These are phyloP conservation scores for Clausena lansium DNA, from an alignment of 345 rosid genomes.

Conservation along the genomic window DNA sequence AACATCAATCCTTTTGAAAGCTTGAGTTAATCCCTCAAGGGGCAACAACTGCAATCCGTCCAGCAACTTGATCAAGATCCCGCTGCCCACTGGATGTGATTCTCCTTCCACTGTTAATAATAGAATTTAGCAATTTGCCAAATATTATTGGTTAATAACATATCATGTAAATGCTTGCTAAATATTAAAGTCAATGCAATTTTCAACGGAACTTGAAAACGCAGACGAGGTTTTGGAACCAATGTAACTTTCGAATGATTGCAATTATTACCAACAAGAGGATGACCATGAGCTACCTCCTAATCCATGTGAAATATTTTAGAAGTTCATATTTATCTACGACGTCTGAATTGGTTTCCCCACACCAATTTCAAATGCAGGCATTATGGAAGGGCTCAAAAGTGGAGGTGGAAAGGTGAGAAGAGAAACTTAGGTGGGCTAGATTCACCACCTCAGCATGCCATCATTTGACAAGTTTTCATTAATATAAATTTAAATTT, in stretches of 20 bases:
- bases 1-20: not conserved
- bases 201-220: not conserved
- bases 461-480: not conserved
- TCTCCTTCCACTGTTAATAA: slow-evolving; percentile 42
- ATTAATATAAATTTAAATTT: too few relatives aligned
- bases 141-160: not conserved
- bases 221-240: not conserved
- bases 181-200: not conserved
- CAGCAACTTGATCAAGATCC: slow-evolving; percentile 59
- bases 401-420: not conserved
- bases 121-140: not conserved
- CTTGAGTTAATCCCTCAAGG: slow-evolving; percentile 6
- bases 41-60: slow-evolving; percentile 35
- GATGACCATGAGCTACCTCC: not conserved
- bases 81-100: slow-evolving; percentile 50
- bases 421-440: not conserved
- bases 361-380: not conserved
- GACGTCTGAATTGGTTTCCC: too few relatives aligned
- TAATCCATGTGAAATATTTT: not conserved
- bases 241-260: not conserved
- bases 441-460: not conserved
- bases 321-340: not conserved
- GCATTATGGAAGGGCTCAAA: not conserved
- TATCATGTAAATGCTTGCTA: not conserved
- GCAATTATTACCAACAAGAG: not conserved